These are phyloP conservation scores for Ogataea corticis DNA, from an alignment of 805 yeast species.

Conservation along the genomic window DNA sequence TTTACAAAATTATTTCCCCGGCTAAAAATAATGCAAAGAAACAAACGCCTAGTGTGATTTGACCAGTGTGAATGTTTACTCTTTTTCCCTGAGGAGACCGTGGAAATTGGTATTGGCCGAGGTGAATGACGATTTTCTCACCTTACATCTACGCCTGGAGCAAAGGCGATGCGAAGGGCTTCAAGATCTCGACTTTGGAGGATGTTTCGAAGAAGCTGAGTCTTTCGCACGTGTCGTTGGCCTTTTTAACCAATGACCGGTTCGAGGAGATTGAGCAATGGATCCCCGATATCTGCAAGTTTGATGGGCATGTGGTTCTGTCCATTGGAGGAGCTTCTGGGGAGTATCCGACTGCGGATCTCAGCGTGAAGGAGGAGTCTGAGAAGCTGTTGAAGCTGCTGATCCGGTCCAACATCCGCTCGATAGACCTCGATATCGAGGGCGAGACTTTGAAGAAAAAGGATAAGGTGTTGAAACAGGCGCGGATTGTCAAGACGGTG, in stretches of 20 bases:
- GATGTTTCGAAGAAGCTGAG: slow-evolving; percentile 18
- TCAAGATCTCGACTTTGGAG: slow-evolving; percentile 18
- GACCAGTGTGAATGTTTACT: too few relatives aligned
- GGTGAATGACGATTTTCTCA: slow-evolving; percentile 27
- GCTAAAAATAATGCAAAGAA: neutral
- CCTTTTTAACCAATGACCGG: slow-evolving; percentile 27
- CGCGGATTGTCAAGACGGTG: slow-evolving; percentile 15
- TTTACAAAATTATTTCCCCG: neutral
- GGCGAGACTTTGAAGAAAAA: slow-evolving; percentile 20
- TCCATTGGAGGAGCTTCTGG: slow-evolving; percentile 37
- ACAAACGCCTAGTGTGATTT: slow-evolving; percentile 4
- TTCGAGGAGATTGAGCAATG: slow-evolving; percentile 29
- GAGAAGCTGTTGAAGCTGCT: slow-evolving; percentile 18
- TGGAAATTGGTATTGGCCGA: too few relatives aligned
- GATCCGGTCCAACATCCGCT: slow-evolving; percentile 14
- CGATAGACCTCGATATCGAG: slow-evolving; percentile 35
- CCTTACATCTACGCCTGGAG: slow-evolving; percentile 36
- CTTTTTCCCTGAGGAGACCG: too few relatives aligned
- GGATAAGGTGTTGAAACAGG: slow-evolving; percentile 12
- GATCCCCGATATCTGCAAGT: slow-evolving; percentile 23
- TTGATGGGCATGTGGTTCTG: slow-evolving; percentile 25
- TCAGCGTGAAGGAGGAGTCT: slow-evolving; percentile 17
- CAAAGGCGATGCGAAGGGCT: slow-evolving; percentile 16
- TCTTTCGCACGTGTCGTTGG: slow-evolving; percentile 26
- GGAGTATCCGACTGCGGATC: slow-evolving; percentile 22